Evolutionary conservation across 2,329 filamentous ascomycete species (phyloP), one percentile per base, ranked within the genome.

Genomic region (Fusarium nematophilum): DNA sequence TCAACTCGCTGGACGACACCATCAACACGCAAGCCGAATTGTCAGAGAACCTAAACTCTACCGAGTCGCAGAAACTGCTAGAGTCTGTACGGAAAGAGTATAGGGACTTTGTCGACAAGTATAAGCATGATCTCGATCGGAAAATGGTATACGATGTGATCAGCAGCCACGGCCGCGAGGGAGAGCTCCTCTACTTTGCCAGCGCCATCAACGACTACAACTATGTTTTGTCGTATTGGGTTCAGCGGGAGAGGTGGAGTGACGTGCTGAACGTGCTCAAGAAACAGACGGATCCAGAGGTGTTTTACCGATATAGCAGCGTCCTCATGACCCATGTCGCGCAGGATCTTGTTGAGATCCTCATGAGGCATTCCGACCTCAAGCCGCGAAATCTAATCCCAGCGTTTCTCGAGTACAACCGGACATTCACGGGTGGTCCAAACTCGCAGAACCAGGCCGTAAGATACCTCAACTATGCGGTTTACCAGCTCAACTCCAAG

Each of bases 141-240:
- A 95, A 93, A 78, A 97, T 94, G 1, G 91, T 91, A 1, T 99
- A 99, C 77, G 94, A 97, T 71, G 90, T 98, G 55, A 94, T 98
- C 70, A 94, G 92, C 75, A 96, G 93, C 66, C 95, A 99, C 72
- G 95, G 94, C 13, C 86, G 95, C 53, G 95, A 99, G 76, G 90
- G 94, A 66, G 95, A 99, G 73, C 81, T 99, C 3, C 82, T 99
- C 0, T 95, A 89, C 77, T 99, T 93, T 76, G 95, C 95, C 15
- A 95, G 90, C 54, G 87, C 90, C 6, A 84, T 96, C 39, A 90
- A 94, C 68, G 95, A 99, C 74, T 93, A 95, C 78, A 92, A 96
- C 73, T 99, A 96, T 71, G 93, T 98, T 17, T 80, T 99, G 11
- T 91, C 92, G 9, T 99, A 99, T 76, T 99, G 95, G 95, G 90